These are phyloP conservation scores for Agaricus blazei DNA, from an alignment of 768 basidiomycete genomes.

Conservation along the genomic window DNA sequence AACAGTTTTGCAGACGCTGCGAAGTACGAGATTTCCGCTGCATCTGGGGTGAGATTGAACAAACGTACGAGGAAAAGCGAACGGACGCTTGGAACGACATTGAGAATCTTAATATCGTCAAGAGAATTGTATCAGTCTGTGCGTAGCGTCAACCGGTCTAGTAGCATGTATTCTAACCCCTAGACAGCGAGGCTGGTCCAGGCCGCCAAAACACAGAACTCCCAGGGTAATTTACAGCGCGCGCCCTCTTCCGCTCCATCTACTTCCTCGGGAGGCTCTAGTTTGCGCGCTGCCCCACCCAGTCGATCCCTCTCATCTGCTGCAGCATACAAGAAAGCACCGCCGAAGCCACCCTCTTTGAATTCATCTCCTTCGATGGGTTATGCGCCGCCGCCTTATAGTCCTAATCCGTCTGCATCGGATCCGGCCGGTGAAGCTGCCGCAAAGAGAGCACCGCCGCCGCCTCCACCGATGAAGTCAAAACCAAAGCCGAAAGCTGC, in stretches of 20 bases:
- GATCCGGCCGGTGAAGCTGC: conserved; percentile 10
- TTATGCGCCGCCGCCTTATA: conserved; percentile 31
- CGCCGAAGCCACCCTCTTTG: conserved; percentile 52
- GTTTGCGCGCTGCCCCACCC: conserved; percentile 37
- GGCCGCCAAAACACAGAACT: conserved; percentile 24
- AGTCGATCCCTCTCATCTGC: conserved; percentile 25
- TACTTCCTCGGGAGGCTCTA: conserved; percentile 29
- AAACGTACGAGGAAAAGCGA: conserved; percentile 75
- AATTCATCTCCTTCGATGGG: conserved; percentile 17
- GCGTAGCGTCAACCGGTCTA: conserved; percentile 23
- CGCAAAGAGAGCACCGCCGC: conserved; percentile 77
- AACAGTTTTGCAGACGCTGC: conserved; percentile 75
- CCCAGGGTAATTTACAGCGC: conserved; percentile 20
- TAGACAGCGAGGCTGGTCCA: conserved; percentile 64
- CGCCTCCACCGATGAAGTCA: conserved; percentile 87
- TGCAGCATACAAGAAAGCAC: conserved; percentile 38
- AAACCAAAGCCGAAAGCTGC: conserved; percentile 70
- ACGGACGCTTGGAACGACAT: conserved; percentile 77
- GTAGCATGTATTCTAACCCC: not conserved
- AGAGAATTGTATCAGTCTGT: conserved; percentile 85
- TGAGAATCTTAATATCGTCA: conserved; percentile 76
- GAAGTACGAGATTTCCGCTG: conserved; percentile 69
- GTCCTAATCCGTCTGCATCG: conserved; percentile 15
- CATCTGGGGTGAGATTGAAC: conserved; percentile 66
- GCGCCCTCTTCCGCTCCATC: conserved; percentile 28